A percentile compares a stretch with the other conserved stretches of the same genome.
Evolutionary conservation across 495 filamentous ascomycete genomes (phyloP).

Genomic region (Astrothelium macrocarpum): DNA sequence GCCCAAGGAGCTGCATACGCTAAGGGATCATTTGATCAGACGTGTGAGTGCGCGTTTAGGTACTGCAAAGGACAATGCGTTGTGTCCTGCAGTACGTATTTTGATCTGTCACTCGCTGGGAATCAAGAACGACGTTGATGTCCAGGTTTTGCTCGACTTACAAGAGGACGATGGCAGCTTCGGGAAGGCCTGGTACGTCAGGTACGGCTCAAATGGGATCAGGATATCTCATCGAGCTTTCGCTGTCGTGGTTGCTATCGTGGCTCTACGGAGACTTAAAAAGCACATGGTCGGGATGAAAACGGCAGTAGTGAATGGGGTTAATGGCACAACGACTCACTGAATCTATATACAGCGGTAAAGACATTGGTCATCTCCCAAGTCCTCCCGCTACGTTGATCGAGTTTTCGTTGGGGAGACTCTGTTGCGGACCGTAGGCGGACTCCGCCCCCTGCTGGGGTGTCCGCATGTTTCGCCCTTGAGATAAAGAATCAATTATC

Average conservation of each 20-base stretch:
- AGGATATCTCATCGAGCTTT: constrained; percentile 13
- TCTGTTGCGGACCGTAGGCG: constrained; percentile 4
- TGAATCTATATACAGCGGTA: constrained; percentile 4
- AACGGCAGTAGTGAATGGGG: constrained; percentile 7
- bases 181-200: constrained; percentile 12
- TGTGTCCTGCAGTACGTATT: constrained; percentile 11
- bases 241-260: constrained; percentile 12
- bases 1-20: constrained; percentile 11
- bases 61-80: constrained; percentile 12
- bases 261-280: constrained; percentile 11
- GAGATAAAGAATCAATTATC: constrained; percentile 3
- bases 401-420: background rate
- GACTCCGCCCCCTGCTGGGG: background rate
- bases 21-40: constrained; percentile 13
- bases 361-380: constrained; percentile 1
- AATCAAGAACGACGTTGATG: constrained; percentile 11
- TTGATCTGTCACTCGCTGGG: constrained; percentile 13
- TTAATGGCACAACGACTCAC: constrained; percentile 2
- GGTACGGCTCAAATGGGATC: constrained; percentile 11
- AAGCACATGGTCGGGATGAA: constrained; percentile 9
- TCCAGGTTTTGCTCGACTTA: constrained; percentile 12
- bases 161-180: constrained; percentile 13
- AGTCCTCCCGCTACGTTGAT: background rate
- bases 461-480: constrained; percentile 1
- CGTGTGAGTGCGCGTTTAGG: constrained; percentile 13